Evolutionary conservation across 2,329 filamentous ascomycete species (phyloP), one percentile per base, ranked within the genome.

Genomic region (Aspergillus jensenii): DNA sequence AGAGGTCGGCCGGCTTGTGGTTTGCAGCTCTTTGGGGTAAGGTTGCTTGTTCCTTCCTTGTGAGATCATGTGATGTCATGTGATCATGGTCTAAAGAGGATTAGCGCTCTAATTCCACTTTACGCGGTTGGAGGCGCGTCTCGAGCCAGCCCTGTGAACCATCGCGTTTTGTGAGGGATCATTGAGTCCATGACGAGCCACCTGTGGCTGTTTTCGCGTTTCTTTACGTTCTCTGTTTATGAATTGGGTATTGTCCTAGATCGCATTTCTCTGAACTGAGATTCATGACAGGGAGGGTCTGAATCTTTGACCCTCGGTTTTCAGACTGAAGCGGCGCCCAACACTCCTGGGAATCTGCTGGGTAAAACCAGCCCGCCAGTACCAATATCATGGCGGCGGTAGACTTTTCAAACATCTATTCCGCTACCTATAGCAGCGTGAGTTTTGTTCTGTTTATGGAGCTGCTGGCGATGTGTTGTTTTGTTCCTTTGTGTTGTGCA

Each of bases 351-450:
- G 57, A 68, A 64, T 59, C 58, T 61, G 62, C 59, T 67, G 63
- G 61, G 63, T 61, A 31, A 47, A 46, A 45, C 61, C 59, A 60
- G 58, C 59, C 57, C 55, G 63, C 61, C 59, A 59, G 62, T 58
- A 67, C 64, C 50, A 58, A 59, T 64, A 68, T 64, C 58, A 74
- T 74, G 71, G 71, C 71, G 60, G 68, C 63, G n/a, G 68, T 70
- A 57, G 68, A 69, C 40, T 71, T 70, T 49, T 71, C 69, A 68
- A 80, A 79, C 60, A 83, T 87, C 58, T 88, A 87, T 72, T 85
- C 84, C 70, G 85, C 84, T 57, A 87, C 85, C 9, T 88, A 88
- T 68, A 87, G 85, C 71, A 86, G 82, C 79, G 83, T 84, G 68
- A 67, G 78, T 68, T 40, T 39, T 47, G 17, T n/a, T 6, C 50